Conservation (phyloP, 176 grass and related monocot species). For the Bothriochloa decipiens region DNA sequence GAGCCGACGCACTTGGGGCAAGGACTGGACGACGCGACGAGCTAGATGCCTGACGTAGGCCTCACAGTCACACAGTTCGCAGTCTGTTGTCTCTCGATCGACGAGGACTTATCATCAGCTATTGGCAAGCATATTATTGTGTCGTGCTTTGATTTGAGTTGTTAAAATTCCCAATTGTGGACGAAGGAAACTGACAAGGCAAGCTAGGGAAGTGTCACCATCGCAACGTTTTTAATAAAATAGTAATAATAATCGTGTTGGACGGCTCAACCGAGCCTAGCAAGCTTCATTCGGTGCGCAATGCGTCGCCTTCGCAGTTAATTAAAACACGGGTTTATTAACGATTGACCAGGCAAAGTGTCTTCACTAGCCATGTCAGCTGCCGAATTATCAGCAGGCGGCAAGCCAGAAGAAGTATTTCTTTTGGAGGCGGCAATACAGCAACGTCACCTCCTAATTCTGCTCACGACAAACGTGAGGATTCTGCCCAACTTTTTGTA, state of each 20-base stretch:
- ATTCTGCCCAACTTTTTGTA: too few relatives aligned
- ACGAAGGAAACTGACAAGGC: neutral
- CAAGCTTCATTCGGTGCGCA: neutral
- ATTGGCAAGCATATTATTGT: neutral
- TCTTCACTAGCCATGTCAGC: neutral
- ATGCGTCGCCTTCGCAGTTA: neutral
- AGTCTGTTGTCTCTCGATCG: neutral
- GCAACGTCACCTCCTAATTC: neutral
- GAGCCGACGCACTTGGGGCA: too few relatives aligned
- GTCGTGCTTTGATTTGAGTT: too few relatives aligned
- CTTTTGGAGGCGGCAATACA: neutral
- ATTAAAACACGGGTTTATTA: neutral
- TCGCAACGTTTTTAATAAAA: neutral
- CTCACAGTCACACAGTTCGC: neutral
- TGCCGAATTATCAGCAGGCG: neutral
- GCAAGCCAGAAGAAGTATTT: too few relatives aligned
- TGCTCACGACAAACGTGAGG: neutral
- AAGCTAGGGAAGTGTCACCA: neutral
- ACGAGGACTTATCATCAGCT: neutral
- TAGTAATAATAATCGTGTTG: neutral
- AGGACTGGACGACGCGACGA: too few relatives aligned
- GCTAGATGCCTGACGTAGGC: neutral
- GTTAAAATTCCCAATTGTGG: neutral
- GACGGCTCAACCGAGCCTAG: neutral
- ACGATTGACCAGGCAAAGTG: constrained; percentile 6